Evolutionary conservation across 139 green algal genomes (phyloP).

Genomic region (Chlorella vulgaris): DNA sequence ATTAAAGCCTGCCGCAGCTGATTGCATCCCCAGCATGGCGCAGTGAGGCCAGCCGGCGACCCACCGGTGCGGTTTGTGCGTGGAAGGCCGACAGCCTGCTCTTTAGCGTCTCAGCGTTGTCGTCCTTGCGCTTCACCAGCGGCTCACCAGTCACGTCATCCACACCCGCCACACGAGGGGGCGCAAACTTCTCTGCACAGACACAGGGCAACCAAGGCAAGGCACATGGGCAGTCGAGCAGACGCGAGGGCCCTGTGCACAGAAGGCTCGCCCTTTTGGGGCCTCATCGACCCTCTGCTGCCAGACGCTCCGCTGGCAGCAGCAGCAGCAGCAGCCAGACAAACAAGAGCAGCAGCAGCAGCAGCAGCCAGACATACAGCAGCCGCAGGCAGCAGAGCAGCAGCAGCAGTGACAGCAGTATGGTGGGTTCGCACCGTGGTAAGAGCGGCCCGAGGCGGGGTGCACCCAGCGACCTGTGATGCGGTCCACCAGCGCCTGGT

Average conservation of each 20-base stretch:
- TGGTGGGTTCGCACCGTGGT: constrained; percentile 80
- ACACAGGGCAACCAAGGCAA: neutral
- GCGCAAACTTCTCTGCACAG: constrained; percentile 78
- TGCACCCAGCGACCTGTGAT: constrained; percentile 93
- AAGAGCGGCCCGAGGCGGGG: constrained; percentile 87
- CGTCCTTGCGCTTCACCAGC: constrained; percentile 95
- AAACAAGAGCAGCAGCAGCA: no score
- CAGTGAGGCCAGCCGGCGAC: neutral
- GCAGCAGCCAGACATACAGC: no score
- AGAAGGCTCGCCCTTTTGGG: no score
- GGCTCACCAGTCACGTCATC: constrained; percentile 93
- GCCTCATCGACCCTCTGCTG: no score
- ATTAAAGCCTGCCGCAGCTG: neutral
- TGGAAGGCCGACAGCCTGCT: constrained; percentile 90
- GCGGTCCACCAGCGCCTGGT: constrained; percentile 89
- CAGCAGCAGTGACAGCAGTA: no score
- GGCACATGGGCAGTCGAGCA: neutral
- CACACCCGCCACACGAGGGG: constrained; percentile 77
- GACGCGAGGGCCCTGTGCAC: no score
- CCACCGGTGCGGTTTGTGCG: constrained; percentile 86
- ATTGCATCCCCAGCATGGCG: neutral
- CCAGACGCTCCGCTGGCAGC: no score
- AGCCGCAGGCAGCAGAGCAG: no score
- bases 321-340: no score
- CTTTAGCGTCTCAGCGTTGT: constrained; percentile 98